Evolutionary conservation across 2,329 filamentous ascomycete species (phyloP).

Genomic region (Phialophora chinensis): DNA sequence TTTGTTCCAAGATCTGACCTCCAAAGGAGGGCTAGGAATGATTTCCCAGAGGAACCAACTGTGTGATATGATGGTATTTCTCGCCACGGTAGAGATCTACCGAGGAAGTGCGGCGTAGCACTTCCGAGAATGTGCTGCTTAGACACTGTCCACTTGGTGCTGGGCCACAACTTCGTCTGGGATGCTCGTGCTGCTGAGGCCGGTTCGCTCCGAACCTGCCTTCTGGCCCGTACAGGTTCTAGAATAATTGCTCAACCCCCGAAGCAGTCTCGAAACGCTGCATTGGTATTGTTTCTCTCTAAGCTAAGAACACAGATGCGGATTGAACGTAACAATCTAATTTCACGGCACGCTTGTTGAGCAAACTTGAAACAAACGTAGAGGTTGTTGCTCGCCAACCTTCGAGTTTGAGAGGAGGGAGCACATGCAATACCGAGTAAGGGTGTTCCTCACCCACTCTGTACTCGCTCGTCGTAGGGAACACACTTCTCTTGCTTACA

Average conservation of each 20-base stretch:
- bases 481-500: conserved; percentile 43
- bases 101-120: too few species aligned
- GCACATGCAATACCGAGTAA: background rate
- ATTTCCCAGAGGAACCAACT: background rate
- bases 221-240: background rate
- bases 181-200: background rate
- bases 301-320: background rate
- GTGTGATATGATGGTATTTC: background rate
- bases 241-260: background rate
- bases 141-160: background rate
- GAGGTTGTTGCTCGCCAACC: background rate
- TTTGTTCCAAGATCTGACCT: background rate
- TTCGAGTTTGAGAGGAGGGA: background rate
- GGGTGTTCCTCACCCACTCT: background rate
- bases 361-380: background rate
- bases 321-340: background rate
- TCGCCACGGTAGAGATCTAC: background rate
- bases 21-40: background rate
- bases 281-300: background rate
- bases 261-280: background rate
- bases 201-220: background rate
- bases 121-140: background rate
- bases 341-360: background rate
- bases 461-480: background rate
- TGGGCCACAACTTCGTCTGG: background rate